Base-by-base conservation (phyloP, 306 rosid genomes). In the Prunus campanulata region DNA sequence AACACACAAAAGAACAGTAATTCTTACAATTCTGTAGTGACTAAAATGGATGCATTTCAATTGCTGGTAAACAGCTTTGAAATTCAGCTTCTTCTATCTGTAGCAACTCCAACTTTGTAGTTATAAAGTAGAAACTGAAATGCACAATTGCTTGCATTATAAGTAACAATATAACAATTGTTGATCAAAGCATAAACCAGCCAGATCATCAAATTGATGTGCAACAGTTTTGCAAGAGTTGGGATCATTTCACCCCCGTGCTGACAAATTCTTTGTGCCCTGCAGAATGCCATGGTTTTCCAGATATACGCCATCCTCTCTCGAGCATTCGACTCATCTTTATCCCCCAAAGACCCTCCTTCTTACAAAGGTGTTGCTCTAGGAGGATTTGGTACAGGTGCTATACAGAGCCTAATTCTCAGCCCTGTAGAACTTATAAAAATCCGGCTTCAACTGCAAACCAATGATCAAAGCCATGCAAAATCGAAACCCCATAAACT, bases 221-320 rank as follows among this genome's bases (percentile, higher is more conserved):
- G 42, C 30, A 12, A 69, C 44, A 69, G 3, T 24, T 20, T 15
- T 68, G 42, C 57, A 52, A 52, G 20, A 16, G 20, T 27, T 15
- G 15, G 19, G 51, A 14, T 62, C 42, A 2, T 39, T 39, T 39
- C 44, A 39, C 9, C 9, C 9, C 44, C 9, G n/a, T n/a, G 11
- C 50, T 70, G 46, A 70, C 61, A 72, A 70, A 30, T 70, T 55
- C 22, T 76, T 61, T 59, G 15, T 57, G 22, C 51, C 59, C n/a
- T 74, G 82, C 87, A 95, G 97, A 92, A 92, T 70, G 97, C 99
- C 2, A 72, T 85, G 77, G 97, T 87, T 69, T 95, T 95, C 81
- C 99, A 95, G 82, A 84, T 86, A 64, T 92, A 90, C 29, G 92
- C 93, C 12, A 56, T 84, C 24, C 88, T 92, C 51, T 90, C 97